Evolutionary conservation across 805 yeast species (phyloP).

Genomic region (Sungouiozyma ichnusensis): DNA sequence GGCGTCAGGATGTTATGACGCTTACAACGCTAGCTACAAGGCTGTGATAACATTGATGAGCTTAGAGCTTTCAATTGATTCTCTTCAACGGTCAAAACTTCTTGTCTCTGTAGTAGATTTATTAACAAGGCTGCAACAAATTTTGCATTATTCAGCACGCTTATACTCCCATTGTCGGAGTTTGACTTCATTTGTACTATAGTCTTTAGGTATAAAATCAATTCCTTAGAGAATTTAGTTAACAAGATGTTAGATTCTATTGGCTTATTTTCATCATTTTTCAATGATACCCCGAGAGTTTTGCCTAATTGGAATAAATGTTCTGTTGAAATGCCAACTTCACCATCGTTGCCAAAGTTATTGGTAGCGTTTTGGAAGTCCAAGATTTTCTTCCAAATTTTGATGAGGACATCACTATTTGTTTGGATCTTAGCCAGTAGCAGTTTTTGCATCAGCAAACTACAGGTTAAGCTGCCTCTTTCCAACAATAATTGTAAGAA

Average conservation of each 20-base stretch:
- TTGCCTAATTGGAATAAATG: slow-evolving; percentile 23
- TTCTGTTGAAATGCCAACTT: slow-evolving; percentile 10
- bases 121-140: slow-evolving; percentile 23
- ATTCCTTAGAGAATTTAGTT: slow-evolving; percentile 4
- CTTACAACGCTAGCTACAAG: background rate
- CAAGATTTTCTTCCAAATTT: slow-evolving; percentile 19
- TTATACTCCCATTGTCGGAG: slow-evolving; percentile 17
- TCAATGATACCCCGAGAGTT: slow-evolving; percentile 23
- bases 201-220: slow-evolving; percentile 11
- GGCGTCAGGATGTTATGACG: background rate
- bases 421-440: slow-evolving; percentile 8
- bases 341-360: slow-evolving; percentile 1
- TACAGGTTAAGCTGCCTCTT: slow-evolving; percentile 16
- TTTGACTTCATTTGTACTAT: slow-evolving; percentile 9
- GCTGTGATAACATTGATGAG: slow-evolving; percentile 4
- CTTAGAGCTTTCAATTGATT: slow-evolving; percentile 6
- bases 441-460: slow-evolving; percentile 23
- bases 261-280: slow-evolving; percentile 5
- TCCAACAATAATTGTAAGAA: slow-evolving; percentile 9
- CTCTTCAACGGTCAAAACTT: slow-evolving; percentile 9
- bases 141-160: slow-evolving; percentile 22
- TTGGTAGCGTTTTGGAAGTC: slow-evolving; percentile 10
- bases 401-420: slow-evolving; percentile 3
- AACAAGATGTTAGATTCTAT: slow-evolving; percentile 8
- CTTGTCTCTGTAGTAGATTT: slow-evolving; percentile 6